These are phyloP conservation scores for Rhododendron molle DNA, from an alignment of 148 eudicot species.

Conservation along the genomic window DNA sequence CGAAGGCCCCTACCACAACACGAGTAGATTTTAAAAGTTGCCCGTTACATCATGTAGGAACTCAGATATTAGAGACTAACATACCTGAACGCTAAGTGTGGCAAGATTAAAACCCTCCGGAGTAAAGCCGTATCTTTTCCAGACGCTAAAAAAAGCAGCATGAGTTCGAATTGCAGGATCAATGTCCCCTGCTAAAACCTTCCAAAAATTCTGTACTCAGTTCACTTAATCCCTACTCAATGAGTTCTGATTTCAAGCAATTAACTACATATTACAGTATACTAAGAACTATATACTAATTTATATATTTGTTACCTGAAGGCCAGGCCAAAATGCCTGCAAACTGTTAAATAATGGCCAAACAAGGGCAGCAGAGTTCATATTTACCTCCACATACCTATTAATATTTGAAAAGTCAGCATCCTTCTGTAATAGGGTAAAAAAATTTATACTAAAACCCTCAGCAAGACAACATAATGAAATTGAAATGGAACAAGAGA, in stretches of 20 bases:
- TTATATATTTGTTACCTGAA: slow-evolving; percentile 54
- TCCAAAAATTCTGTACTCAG: slow-evolving; percentile 28
- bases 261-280: slow-evolving; percentile 9
- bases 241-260: slow-evolving; percentile 10
- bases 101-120: slow-evolving; percentile 99
- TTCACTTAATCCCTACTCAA: slow-evolving; percentile 24
- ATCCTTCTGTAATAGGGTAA: background rate
- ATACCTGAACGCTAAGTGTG: slow-evolving; percentile 85
- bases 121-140: slow-evolving; percentile 94
- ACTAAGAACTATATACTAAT: background rate
- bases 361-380: slow-evolving; percentile 98
- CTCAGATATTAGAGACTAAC: slow-evolving; percentile 4
- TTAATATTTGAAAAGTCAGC: slow-evolving; percentile 13
- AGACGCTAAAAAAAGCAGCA: slow-evolving; percentile 93
- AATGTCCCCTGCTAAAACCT: slow-evolving; percentile 98
- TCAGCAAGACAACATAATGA: background rate
- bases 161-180: slow-evolving; percentile 97
- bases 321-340: slow-evolving; percentile 99
- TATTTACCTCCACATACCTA: slow-evolving; percentile 99
- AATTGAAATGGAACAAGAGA: slow-evolving; percentile 6
- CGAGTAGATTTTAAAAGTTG: background rate
- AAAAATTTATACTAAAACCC: background rate
- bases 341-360: slow-evolving; percentile 98
- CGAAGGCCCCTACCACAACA: background rate
- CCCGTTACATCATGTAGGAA: background rate